These are phyloP conservation scores for Theileria sp. DNA, from an alignment of 169 alveolate genomes.

Conservation along the genomic window DNA sequence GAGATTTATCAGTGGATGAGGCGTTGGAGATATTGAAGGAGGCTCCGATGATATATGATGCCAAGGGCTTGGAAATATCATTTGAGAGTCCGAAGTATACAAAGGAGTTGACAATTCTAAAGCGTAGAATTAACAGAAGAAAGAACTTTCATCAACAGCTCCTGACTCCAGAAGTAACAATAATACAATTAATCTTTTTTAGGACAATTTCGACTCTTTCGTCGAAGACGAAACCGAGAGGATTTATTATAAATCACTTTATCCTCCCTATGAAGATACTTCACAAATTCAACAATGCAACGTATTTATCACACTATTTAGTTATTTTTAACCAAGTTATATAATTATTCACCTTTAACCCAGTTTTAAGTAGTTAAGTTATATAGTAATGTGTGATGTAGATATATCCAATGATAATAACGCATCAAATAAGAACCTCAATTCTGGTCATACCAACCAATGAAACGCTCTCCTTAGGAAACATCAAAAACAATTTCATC, in stretches of 20 bases:
- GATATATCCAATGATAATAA: constrained; percentile 52
- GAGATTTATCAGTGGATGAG: constrained; percentile 45
- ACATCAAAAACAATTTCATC: constrained; percentile 53
- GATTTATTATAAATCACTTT: constrained; percentile 29
- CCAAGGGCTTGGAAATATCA: not conserved
- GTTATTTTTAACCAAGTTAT: no score
- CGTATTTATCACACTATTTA: not conserved
- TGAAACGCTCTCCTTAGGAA: constrained; percentile 28
- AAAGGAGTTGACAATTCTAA: not conserved
- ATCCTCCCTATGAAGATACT: constrained; percentile 23
- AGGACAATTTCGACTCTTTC: not conserved
- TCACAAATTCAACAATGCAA: constrained; percentile 25
- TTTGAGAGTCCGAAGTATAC: not conserved
- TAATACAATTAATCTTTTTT: not conserved
- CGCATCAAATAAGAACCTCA: constrained; percentile 47
- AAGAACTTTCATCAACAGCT: constrained; percentile 7
- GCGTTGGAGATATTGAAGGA: constrained; percentile 50
- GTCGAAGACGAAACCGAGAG: not conserved
- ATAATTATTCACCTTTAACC: not conserved
- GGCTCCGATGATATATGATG: not conserved
- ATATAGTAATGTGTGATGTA: not conserved
- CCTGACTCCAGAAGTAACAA: not conserved
- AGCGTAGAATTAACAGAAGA: not conserved
- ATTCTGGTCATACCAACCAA: constrained; percentile 43
- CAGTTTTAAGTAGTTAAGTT: not conserved